Base-by-base conservation (phyloP, 2,329 filamentous ascomycete species). In the Pestalotiopsis fici region DNA sequence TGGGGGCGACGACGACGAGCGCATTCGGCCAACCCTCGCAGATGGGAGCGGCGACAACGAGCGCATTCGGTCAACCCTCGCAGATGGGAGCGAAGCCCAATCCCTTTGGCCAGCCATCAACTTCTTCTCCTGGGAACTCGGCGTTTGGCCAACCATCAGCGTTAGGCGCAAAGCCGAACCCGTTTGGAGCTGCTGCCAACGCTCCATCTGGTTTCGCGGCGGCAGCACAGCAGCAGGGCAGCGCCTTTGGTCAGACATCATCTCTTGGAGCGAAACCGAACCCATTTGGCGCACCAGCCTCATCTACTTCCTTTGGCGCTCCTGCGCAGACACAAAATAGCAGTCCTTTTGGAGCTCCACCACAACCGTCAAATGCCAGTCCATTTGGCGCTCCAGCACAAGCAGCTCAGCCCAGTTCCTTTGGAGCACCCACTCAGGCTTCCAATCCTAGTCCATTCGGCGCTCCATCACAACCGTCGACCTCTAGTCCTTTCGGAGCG, bases 241-340 rank as follows among this genome's bases (percentile, higher is more conserved):
- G 76, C 59, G 74, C 79, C 1, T 88, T 89, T 69, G 82, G 84
- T 2, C 80, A 85, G 67, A 72, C 81, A 13, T 78, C 83, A 6
- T 72, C 75, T n/a, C 23, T 72, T 37, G 72, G 71, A 23, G 69
- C 70, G 57, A 72, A 71, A 31, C 70, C 74, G 1, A 74, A 74
- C 28, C 72, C 66, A 21, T 75, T 75, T 60, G 72, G 72, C 2
- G 70, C 73, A 65, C 54, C 73, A 5, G 64, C 65, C 15, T 59
- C 69, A 28, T 65, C 71, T 12, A 76, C 69, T 57, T 71, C 74
- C 12, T 76, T 76, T 56, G 69, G 68, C 18, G 56, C 55, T 4
- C 64, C 73, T 5, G 67, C 75, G 15, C 72, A 39, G 72, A 78
- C 43, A 3, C 62, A 55, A 18, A 37, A 31, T 56, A 61, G 72